Evolutionary conservation across 2,329 filamentous ascomycete genomes (phyloP), one percentile per base, ranked within the genome.

Genomic region (Trichophyton equinum): DNA sequence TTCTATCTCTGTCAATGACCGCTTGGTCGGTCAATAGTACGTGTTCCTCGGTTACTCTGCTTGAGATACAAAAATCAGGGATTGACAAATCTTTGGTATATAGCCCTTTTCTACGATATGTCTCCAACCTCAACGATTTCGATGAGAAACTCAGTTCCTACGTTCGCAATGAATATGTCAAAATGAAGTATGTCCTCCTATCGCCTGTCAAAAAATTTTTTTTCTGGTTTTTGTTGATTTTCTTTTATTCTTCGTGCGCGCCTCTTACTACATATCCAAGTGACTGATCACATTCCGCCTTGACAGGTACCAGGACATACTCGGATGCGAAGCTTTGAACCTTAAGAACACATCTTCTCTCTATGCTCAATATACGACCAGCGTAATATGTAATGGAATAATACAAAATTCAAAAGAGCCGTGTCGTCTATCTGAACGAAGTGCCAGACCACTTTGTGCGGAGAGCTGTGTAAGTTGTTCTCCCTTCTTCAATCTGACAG

Each of bases 291-390:
- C 6, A 57, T 51, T 33, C 22, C 2, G 9, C n/a, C 22, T 20
- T 36, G 55, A 59, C 69, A 97, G 92, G 78, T 99, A 92, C 75
- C 81, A 88, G 72, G 79, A 82, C 59, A 78, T 90, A 56, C 82
- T 99, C 65, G 92, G 92, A 61, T 99, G 94, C 72, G 80, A 82
- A 56, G 82, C 82, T 64, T 79, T 96, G 68, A 84, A 94, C 69
- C 81, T 91, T 61, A 84, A 83, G 61, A 88, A 95, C 71, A 86
- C 90, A 3, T 86, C 84, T 66, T 82, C 87, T 68, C 83, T 91
- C 69, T 99, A 99, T 75, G 92, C 94, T 57, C 87, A 94, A 68
- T 99, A 92, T 75, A 95, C 92, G 4, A 94, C 85, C 55, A 94
- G 88, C 63, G 86, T 95, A 65, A 82, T 99, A 65, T 99, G 94